Evolutionary conservation across 2,329 filamentous ascomycete species (phyloP).

Genomic region (Aaosphaeria pasadenensis): DNA sequence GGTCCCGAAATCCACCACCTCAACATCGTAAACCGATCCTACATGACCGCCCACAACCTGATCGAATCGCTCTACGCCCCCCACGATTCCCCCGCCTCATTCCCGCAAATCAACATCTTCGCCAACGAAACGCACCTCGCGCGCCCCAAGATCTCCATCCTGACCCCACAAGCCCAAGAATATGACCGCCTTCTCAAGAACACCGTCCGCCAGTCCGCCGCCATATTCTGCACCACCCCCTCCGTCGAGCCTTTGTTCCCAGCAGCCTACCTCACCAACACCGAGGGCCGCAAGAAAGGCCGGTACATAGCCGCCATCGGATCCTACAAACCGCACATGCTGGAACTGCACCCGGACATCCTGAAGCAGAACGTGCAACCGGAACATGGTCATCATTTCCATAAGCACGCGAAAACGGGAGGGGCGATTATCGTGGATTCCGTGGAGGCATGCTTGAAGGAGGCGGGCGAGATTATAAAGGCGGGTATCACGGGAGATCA

Average conservation of each 20-base stretch:
- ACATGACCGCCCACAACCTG: slow-evolving; percentile 55
- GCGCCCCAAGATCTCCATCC: slow-evolving; percentile 60
- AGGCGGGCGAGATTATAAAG: slow-evolving; percentile 83
- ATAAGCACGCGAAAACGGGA: slow-evolving; percentile 60
- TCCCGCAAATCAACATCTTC: slow-evolving; percentile 9
- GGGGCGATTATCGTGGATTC: slow-evolving; percentile 64
- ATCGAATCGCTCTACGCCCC: slow-evolving; percentile 55
- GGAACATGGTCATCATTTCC: slow-evolving; percentile 59
- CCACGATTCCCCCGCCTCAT: slow-evolving; percentile 24
- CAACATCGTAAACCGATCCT: slow-evolving; percentile 77
- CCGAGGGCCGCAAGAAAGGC: slow-evolving; percentile 67
- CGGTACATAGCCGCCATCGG: slow-evolving; percentile 71
- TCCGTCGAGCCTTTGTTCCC: slow-evolving; percentile 74
- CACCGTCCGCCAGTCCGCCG: slow-evolving; percentile 69
- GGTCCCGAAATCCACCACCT: slow-evolving; percentile 69
- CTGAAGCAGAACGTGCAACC: slow-evolving; percentile 61
- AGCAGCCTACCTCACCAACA: slow-evolving; percentile 65
- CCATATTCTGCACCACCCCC: slow-evolving; percentile 87
- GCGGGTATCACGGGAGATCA: slow-evolving; percentile 70
- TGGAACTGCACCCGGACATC: slow-evolving; percentile 76
- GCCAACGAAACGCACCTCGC: slow-evolving; percentile 14
- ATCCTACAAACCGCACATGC: slow-evolving; percentile 70
- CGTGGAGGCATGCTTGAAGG: slow-evolving; percentile 72
- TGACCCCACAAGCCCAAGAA: slow-evolving; percentile 70
- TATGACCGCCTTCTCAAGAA: slow-evolving; percentile 66